phyloP scores from a whole-genome alignment of 1,284 basidiomycete genomes.

The Microbotryomycetes sp. region DNA sequence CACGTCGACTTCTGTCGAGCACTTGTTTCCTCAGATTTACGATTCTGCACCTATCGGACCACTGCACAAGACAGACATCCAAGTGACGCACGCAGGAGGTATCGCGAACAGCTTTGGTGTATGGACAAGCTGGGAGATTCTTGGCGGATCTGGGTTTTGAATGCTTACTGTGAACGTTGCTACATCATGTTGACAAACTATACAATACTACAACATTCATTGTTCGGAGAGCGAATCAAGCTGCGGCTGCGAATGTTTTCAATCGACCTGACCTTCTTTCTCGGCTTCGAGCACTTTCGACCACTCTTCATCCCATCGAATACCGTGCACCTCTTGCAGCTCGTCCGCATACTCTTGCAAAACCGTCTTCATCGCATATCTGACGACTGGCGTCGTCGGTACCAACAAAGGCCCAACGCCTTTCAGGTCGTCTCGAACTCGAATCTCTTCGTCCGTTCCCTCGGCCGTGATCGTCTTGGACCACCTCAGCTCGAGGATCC shows the following conservation, averaged over 20 bases:
- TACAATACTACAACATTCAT: too few species aligned
- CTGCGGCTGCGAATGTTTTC: too few species aligned
- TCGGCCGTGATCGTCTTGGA: slow-evolving; percentile 57
- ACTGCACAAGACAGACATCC: slow-evolving; percentile 8
- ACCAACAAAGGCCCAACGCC: slow-evolving; percentile 56
- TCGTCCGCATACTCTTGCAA: slow-evolving; percentile 49
- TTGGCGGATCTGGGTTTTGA: not conserved
- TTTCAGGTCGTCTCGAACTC: slow-evolving; percentile 46
- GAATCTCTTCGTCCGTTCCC: slow-evolving; percentile 45
- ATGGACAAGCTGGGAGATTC: slow-evolving; percentile 21
- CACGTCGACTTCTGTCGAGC: slow-evolving; percentile 33
- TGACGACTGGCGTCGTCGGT: slow-evolving; percentile 66
- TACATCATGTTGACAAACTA: too few species aligned
- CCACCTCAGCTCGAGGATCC: slow-evolving; percentile 67
- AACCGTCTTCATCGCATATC: slow-evolving; percentile 68
- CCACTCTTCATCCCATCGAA: slow-evolving; percentile 9
- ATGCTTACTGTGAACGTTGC: too few species aligned
- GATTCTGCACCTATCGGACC: slow-evolving; percentile 14
- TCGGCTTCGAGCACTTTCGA: not conserved
- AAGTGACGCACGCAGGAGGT: slow-evolving; percentile 24
- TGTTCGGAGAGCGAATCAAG: too few species aligned
- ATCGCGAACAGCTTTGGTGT: slow-evolving; percentile 26
- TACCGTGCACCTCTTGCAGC: not conserved
- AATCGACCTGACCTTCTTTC: not conserved
- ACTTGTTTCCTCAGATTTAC: slow-evolving; percentile 22